phyloP scores from a whole-genome alignment of 306 rosid genomes.

The Prunus kanzakura region DNA sequence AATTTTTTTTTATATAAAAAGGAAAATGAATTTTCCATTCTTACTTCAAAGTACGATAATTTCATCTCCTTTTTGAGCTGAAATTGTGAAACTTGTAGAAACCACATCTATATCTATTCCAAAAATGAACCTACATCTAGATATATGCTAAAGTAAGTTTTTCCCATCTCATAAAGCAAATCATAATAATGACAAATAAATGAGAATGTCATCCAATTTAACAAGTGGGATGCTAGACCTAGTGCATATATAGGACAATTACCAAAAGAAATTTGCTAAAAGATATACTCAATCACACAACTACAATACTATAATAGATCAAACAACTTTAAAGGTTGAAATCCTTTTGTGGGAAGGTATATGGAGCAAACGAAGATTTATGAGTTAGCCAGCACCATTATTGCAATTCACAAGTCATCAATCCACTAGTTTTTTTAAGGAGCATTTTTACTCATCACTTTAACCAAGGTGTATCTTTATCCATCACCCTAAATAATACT shows the following conservation, averaged over 20 bases:
- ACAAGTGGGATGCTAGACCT: neutral
- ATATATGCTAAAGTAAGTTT: slow-evolving; percentile 6
- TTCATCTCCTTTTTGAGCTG: neutral
- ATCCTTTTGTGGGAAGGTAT: neutral
- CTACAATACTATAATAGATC: neutral
- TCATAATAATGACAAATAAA: neutral
- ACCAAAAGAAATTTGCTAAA: neutral
- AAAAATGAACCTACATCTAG: slow-evolving; percentile 15
- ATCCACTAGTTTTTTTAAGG: no score
- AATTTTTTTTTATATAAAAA: no score
- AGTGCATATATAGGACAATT: neutral
- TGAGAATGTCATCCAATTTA: neutral
- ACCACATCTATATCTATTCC: slow-evolving; percentile 12
- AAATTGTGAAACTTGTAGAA: neutral
- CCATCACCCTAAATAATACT: no score
- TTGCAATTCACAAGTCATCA: neutral
- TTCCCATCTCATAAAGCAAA: slow-evolving; percentile 3
- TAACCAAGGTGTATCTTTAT: no score
- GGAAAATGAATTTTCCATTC: no score
- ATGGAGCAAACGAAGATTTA: neutral
- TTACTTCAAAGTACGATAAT: no score
- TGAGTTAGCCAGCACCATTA: neutral
- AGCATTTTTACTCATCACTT: no score
- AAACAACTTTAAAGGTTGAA: neutral
- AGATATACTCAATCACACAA: neutral